Evolutionary conservation across 2,329 filamentous ascomycete species (phyloP).

Genomic region (Aspergillus ustus): DNA sequence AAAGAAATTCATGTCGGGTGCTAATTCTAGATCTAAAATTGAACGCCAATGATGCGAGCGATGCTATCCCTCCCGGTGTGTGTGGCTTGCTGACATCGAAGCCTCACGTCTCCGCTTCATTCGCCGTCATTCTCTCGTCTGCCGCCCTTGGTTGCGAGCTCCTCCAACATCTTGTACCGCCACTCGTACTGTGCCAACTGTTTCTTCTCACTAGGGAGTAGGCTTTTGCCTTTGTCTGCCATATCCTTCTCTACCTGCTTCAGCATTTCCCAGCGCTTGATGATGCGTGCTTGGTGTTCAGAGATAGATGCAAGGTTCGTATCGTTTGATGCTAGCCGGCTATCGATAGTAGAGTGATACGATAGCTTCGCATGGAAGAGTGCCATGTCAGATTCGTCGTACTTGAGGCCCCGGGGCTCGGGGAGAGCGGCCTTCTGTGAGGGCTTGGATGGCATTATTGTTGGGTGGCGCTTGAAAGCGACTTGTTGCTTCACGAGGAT

Average conservation of each 20-base stretch:
- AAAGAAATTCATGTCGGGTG: slow-evolving; percentile 17
- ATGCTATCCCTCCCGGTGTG: slow-evolving; percentile 1
- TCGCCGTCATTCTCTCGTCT: slow-evolving; percentile 7
- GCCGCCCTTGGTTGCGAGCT: slow-evolving; percentile 34
- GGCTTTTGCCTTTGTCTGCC: slow-evolving; percentile 35
- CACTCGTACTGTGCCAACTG: slow-evolving; percentile 41
- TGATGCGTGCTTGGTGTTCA: slow-evolving; percentile 38
- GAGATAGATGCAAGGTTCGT: slow-evolving; percentile 39
- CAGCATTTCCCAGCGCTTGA: slow-evolving; percentile 43
- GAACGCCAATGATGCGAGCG: slow-evolving; percentile 36
- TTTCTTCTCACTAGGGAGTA: slow-evolving; percentile 36
- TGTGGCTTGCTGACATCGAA: neutral
- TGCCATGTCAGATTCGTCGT: slow-evolving; percentile 45
- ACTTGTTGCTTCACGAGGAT: neutral
- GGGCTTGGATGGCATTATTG: slow-evolving; percentile 31
- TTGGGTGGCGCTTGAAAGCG: neutral
- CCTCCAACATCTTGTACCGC: slow-evolving; percentile 40
- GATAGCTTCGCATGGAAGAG: slow-evolving; percentile 42
- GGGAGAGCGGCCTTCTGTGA: slow-evolving; percentile 30
- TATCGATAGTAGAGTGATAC: slow-evolving; percentile 41
- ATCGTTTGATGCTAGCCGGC: slow-evolving; percentile 38
- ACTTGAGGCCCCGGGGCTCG: slow-evolving; percentile 39
- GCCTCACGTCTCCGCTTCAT: neutral
- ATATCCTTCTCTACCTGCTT: slow-evolving; percentile 40
- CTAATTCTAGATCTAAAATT: slow-evolving; percentile 26